A percentile compares a stretch with the other conserved stretches of the same genome.
Evolutionary conservation across 2,329 filamentous ascomycete genomes (phyloP).

Genomic region (Fusarium mundagurra): DNA sequence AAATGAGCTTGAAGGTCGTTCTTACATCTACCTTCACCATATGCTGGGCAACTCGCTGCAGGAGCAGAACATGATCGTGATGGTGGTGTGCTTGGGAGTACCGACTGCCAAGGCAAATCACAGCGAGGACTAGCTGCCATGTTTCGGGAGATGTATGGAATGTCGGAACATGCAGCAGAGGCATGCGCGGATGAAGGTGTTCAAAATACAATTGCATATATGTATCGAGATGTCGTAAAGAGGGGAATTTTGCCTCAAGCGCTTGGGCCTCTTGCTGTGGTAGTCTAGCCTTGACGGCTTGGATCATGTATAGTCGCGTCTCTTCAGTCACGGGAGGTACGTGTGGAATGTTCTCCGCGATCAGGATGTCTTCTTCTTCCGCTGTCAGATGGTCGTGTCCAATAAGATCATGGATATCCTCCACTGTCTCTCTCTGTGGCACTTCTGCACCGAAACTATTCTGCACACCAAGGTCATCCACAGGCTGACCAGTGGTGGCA

Average conservation of each 20-base stretch:
- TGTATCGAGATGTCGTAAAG: neutral
- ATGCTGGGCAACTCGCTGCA: neutral
- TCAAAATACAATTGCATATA: neutral
- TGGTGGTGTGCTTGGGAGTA: neutral
- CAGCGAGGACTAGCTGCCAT: neutral
- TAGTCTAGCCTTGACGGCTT: neutral
- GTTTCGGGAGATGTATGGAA: neutral
- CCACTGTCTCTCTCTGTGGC: neutral
- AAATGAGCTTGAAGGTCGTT: neutral
- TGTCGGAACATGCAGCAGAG: neutral
- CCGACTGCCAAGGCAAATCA: neutral
- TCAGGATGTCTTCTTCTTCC: neutral
- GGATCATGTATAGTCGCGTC: neutral
- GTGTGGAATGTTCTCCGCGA: neutral
- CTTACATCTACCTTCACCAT: neutral
- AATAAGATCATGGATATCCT: neutral
- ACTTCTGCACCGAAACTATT: neutral
- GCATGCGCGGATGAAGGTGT: neutral
- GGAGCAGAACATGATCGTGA: neutral
- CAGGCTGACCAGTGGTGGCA: neutral
- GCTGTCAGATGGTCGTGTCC: neutral
- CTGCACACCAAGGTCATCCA: no score
- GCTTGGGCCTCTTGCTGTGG: neutral
- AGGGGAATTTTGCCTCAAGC: neutral
- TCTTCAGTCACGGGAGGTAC: neutral